These are phyloP conservation scores for Aulographum hederae DNA, from an alignment of 2,329 filamentous ascomycete genomes.

Conservation along the genomic window DNA sequence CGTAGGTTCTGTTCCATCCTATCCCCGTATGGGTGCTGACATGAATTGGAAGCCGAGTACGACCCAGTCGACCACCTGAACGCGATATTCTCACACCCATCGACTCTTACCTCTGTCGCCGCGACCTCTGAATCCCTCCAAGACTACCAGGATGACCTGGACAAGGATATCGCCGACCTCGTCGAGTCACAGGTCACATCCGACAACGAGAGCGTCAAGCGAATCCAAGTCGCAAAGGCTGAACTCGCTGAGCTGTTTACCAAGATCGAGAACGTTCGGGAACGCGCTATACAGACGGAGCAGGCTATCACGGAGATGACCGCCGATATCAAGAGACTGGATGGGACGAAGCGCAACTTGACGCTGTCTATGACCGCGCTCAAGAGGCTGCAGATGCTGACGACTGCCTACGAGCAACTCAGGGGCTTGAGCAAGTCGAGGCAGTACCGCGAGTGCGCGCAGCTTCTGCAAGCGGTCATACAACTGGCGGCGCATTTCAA, in stretches of 20 bases:
- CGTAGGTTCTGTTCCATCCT: not conserved
- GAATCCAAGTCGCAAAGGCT: constrained; percentile 78
- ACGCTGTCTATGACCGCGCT: constrained; percentile 95
- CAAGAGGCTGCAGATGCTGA: constrained; percentile 95
- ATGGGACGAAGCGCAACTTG: constrained; percentile 90
- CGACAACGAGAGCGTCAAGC: constrained; percentile 71
- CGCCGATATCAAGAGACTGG: constrained; percentile 91
- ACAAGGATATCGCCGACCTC: constrained; percentile 55
- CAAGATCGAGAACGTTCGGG: constrained; percentile 86
- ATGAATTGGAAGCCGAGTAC: constrained; percentile 54
- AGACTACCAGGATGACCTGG: constrained; percentile 64
- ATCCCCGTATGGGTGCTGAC: not conserved
- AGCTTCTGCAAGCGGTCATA: constrained; percentile 81
- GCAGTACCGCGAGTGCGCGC: constrained; percentile 89
- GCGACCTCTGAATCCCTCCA: constrained; percentile 57
- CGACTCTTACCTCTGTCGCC: constrained; percentile 59
- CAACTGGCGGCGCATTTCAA: constrained; percentile 99
- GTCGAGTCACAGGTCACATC: constrained; percentile 63
- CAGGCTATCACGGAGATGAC: constrained; percentile 97
- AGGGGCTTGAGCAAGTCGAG: constrained; percentile 63
- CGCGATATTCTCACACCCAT: constrained; percentile 77
- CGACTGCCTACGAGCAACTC: constrained; percentile 95
- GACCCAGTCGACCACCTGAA: constrained; percentile 89
- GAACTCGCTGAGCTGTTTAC: constrained; percentile 81
- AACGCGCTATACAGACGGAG: constrained; percentile 79